Evolutionary conservation across 2,329 filamentous ascomycete species (phyloP).

Genomic region (Diaporthe batatas): DNA sequence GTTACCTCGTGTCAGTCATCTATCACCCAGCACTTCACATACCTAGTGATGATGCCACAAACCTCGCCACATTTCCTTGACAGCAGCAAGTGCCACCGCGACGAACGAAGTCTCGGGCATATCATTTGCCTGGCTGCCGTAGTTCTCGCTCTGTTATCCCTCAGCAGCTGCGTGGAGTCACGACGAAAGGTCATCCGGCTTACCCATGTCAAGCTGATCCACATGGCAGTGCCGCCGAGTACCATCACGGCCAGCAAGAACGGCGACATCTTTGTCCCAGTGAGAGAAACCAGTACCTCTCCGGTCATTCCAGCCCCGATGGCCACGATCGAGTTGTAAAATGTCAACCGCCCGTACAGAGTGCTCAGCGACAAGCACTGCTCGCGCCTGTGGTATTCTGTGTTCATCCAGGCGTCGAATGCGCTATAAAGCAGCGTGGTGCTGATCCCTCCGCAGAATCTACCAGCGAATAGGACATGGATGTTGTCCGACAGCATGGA

Average conservation of each 20-base stretch:
- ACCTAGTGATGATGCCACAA: neutral
- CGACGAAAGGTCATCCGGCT: constrained; percentile 43
- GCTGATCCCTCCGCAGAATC: constrained; percentile 67
- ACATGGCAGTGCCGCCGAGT: constrained; percentile 53
- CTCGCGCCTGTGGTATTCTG: constrained; percentile 65
- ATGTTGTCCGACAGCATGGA: constrained; percentile 61
- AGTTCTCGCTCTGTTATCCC: neutral
- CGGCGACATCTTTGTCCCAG: constrained; percentile 64
- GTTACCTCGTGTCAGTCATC: neutral
- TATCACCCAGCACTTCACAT: too few relatives aligned
- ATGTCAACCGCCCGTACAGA: constrained; percentile 67
- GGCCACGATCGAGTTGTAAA: constrained; percentile 67
- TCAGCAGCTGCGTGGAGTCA: neutral
- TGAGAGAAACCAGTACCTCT: constrained; percentile 62
- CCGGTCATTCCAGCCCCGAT: constrained; percentile 66
- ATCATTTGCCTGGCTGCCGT: neutral
- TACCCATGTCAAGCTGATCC: constrained; percentile 64
- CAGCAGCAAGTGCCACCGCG: neutral
- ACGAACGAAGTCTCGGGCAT: neutral
- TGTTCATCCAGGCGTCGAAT: constrained; percentile 73
- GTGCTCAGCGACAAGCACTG: constrained; percentile 59
- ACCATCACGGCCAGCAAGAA: constrained; percentile 41
- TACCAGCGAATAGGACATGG: constrained; percentile 64
- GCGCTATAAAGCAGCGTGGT: constrained; percentile 70
- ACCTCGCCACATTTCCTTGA: constrained; percentile 15